Evolutionary conservation across 768 basidiomycete genomes (phyloP).

Genomic region (Leucosporidium yakuticum): DNA sequence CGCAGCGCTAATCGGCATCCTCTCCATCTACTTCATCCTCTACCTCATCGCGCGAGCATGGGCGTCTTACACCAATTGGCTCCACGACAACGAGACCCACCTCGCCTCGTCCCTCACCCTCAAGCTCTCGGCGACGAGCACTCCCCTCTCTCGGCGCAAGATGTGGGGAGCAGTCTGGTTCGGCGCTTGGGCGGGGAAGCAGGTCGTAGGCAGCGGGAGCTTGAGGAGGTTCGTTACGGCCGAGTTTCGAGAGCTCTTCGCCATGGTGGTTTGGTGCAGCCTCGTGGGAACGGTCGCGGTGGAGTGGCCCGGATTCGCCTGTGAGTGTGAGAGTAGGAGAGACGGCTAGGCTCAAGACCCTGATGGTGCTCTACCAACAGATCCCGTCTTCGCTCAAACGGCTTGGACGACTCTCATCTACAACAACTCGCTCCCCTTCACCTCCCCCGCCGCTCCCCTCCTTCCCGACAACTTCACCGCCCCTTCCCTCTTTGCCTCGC

Average conservation of each 20-base stretch:
- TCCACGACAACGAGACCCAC: constrained; percentile 56
- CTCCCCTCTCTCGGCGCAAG: constrained; percentile 48
- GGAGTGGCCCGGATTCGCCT: constrained; percentile 86
- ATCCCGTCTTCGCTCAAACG: constrained; percentile 80
- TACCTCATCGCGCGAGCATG: constrained; percentile 71
- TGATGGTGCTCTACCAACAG: constrained; percentile 45
- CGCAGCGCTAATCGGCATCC: constrained; percentile 60
- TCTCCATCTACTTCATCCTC: constrained; percentile 63
- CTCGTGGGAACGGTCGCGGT: constrained; percentile 86
- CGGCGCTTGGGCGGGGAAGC: constrained; percentile 87
- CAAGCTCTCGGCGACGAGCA: constrained; percentile 22
- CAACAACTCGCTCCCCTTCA: constrained; percentile 35
- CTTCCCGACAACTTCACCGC: constrained; percentile 12
- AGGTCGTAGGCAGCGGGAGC: constrained; percentile 74
- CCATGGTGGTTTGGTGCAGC: constrained; percentile 89
- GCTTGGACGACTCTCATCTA: constrained; percentile 69
- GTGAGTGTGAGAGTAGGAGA: constrained; percentile 50
- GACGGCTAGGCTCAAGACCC: background rate
- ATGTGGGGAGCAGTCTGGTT: constrained; percentile 82
- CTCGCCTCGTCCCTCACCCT: constrained; percentile 46
- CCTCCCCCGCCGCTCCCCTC: constrained; percentile 7
- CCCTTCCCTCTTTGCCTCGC: constrained; percentile 58
- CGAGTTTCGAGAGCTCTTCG: constrained; percentile 81
- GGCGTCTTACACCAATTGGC: constrained; percentile 76
- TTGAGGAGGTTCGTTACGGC: constrained; percentile 89